Conservation (phyloP, 2,329 filamentous ascomycete species). For the Davidsoniella virescens region DNA sequence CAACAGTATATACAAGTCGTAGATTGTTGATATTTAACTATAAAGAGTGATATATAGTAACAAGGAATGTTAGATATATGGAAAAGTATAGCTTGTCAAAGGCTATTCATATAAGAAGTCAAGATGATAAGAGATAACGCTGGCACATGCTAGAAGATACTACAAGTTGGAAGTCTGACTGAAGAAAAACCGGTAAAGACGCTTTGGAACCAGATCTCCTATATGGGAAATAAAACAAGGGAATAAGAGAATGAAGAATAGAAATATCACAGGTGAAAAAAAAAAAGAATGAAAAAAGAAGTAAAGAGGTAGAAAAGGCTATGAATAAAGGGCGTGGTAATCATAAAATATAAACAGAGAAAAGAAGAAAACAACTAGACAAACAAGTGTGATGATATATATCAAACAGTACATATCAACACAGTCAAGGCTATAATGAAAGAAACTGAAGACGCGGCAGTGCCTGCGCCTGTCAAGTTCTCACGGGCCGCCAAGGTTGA, state of each 20-base stretch:
- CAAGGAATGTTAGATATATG: no score
- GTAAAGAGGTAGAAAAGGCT: not conserved
- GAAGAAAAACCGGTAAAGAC: not conserved
- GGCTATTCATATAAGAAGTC: no score
- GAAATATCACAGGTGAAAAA: not conserved
- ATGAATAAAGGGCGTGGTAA: not conserved
- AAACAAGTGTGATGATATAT: not conserved
- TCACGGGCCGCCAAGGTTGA: not conserved
- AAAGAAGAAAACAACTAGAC: not conserved
- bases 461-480: constrained; percentile 4
- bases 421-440: constrained; percentile 12
- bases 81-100: no score
- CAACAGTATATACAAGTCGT: not conserved
- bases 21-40: no score
- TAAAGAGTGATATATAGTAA: no score
- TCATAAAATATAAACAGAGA: not conserved
- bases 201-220: not conserved
- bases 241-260: not conserved
- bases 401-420: constrained; percentile 12
- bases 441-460: constrained; percentile 11
- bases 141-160: no score
- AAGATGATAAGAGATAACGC: no score
- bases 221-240: not conserved
- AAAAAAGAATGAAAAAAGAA: not conserved
- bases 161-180: no score